These are phyloP conservation scores for Tylopilus sp. DNA, from an alignment of 1,284 basidiomycete genomes.

Conservation along the genomic window DNA sequence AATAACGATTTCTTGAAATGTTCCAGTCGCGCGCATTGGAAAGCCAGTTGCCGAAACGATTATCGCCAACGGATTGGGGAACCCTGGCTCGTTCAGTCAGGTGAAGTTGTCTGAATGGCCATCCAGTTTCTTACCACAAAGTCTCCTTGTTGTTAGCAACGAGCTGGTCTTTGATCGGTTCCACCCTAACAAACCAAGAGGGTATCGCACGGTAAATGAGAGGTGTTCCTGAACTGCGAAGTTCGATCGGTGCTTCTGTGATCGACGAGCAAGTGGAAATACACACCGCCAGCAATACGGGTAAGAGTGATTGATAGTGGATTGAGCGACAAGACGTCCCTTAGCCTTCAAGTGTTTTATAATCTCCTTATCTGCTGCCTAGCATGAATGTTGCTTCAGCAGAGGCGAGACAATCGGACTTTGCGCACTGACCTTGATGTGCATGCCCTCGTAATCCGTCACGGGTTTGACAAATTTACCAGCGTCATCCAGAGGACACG, in stretches of 20 bases:
- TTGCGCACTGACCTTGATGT: conserved; percentile 74
- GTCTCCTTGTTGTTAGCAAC: conserved; percentile 90
- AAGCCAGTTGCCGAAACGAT: conserved; percentile 96
- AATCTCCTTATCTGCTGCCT: conserved; percentile 93
- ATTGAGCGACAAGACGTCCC: conserved; percentile 85
- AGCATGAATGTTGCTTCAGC: conserved; percentile 2
- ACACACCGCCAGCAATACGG: conserved; percentile 94
- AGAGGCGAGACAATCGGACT: neutral
- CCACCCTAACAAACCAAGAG: conserved; percentile 93
- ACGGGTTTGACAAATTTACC: conserved; percentile 89
- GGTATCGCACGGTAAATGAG: conserved; percentile 96
- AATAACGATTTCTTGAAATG: conserved; percentile 97
- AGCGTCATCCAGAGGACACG: conserved; percentile 90
- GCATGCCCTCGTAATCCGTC: conserved; percentile 82
- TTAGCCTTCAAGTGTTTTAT: conserved; percentile 88
- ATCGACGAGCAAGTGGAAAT: neutral
- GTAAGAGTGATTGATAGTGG: conserved; percentile 85
- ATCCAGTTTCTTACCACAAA: conserved; percentile 59
- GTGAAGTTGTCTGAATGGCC: neutral
- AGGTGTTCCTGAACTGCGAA: conserved; percentile 79
- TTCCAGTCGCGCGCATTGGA: conserved; percentile 99
- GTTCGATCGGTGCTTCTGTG: neutral
- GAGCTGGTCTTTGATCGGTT: conserved; percentile 79
- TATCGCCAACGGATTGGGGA: conserved; percentile 84
- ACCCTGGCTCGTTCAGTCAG: conserved; percentile 53